phyloP scores from a whole-genome alignment of 2,329 filamentous ascomycete species.

The Fonsecaea monophora region DNA sequence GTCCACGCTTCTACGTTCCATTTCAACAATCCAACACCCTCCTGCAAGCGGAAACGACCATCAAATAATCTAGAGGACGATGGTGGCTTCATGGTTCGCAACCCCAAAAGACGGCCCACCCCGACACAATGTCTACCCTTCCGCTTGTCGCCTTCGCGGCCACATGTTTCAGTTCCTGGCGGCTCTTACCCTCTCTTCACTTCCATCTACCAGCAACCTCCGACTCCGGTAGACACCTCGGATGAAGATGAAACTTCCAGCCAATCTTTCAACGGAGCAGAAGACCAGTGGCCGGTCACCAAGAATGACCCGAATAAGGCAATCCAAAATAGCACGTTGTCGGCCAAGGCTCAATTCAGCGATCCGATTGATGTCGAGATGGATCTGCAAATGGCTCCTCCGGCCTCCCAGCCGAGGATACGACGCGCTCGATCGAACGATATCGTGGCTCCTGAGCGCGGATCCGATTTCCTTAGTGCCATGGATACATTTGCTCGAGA shows the following conservation, averaged over 20 bases:
- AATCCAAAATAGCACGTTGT: conserved; percentile 28
- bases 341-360: conserved; percentile 15
- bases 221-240: conserved; percentile 39
- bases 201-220: conserved; percentile 36
- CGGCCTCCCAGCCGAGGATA: conserved; percentile 18
- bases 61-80: conserved; percentile 21
- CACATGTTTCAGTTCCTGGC: conserved; percentile 29
- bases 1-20: conserved; percentile 26
- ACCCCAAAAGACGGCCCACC: conserved; percentile 28
- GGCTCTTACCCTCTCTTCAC: conserved; percentile 32
- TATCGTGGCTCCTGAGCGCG: conserved; percentile 34
- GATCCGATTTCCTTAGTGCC: conserved; percentile 24
- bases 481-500: conserved; percentile 32
- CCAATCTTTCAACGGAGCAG: conserved; percentile 15
- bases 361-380: conserved; percentile 27
- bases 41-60: conserved; percentile 32
- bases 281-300: conserved; percentile 17
- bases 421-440: conserved; percentile 40
- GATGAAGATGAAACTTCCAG: conserved; percentile 34
- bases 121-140: conserved; percentile 33
- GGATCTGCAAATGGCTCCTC: conserved; percentile 21
- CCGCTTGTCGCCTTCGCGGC: conserved; percentile 32
- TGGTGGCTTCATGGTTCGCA: conserved; percentile 18
- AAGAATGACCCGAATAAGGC: conserved; percentile 16
- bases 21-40: conserved; percentile 20